A percentile compares a stretch with the other conserved stretches of the same genome.
These are phyloP conservation scores for Hirschioporus abietinus DNA, from an alignment of 768 basidiomycete species.

Conservation along the genomic window DNA sequence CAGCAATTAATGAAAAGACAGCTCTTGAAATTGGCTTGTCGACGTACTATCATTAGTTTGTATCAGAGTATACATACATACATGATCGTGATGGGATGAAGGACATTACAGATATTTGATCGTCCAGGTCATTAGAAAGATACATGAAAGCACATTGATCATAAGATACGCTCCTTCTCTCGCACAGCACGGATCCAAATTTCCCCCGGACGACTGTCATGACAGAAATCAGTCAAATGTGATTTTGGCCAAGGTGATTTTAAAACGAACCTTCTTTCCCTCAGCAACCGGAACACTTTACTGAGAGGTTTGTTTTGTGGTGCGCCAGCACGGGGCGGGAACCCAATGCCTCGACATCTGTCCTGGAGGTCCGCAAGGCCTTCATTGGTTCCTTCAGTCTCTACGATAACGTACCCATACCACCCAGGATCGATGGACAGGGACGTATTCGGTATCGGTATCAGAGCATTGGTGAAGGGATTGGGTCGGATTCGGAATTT, in stretches of 20 bases:
- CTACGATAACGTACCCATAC: conserved; percentile 79
- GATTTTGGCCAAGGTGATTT: background rate
- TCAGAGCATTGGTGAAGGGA: conserved; percentile 27
- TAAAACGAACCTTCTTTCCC: conserved; percentile 62
- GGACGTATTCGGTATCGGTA: conserved; percentile 51
- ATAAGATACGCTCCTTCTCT: conserved; percentile 58
- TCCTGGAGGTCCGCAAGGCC: conserved; percentile 71
- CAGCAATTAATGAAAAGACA: no score
- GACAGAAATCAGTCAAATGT: conserved; percentile 5
- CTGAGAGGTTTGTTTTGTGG: conserved; percentile 39
- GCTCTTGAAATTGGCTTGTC: background rate
- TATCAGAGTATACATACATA: background rate
- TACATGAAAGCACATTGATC: conserved; percentile 12
- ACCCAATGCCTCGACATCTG: conserved; percentile 62
- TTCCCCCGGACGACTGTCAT: conserved; percentile 60
- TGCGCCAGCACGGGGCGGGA: conserved; percentile 52
- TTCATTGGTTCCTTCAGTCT: conserved; percentile 86
- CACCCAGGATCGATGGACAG: conserved; percentile 71
- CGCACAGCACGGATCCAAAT: conserved; percentile 66
- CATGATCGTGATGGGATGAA: background rate
- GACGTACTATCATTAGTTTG: background rate
- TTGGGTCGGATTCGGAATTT: conserved; percentile 61
- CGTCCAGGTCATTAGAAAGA: background rate
- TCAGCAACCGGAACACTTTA: conserved; percentile 63
- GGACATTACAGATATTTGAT: background rate